Base-by-base conservation (phyloP, 345 rosid genomes). In the Erodium maritimum region DNA sequence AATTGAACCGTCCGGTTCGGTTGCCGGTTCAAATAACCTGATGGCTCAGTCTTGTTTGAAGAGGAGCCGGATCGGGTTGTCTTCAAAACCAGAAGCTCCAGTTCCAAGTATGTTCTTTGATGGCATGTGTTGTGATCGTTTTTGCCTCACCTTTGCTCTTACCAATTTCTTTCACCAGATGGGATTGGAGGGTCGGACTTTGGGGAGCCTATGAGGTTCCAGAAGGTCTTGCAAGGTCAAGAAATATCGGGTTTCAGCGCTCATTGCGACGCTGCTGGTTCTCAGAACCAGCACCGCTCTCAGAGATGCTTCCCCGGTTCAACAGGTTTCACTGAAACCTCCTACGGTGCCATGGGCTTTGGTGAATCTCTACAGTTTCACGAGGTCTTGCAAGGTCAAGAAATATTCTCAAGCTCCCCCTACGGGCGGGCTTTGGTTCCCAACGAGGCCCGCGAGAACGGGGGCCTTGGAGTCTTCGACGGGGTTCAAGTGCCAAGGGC, bases 141-240 rank as follows among this genome's bases (percentile, higher is more conserved):
- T 23, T 17, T 9, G 22, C 45, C 21, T 8, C 19, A 25, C 0
- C 17, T 21, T 34, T 54, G 52, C 23, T 45, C 22, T 13, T 3
- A n/a, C 18, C 2, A 19, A 16, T 50, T 58, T 17, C 10, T 48
- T 45, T 19, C 55, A 33, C 22, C 82, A 89, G 96, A 83, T 76
- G 95, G 91, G 58, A 73, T 75, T 71, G 88, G 77, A 58, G 78
- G 82, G 65, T 61, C 90, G 46, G 95, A 85, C 97, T 87, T 81
- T 68, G 84, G 81, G 85, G 99, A 87, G 77, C 79, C 99, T 66
- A 59, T 69, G 45, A 75, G 97, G 77, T 85, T 90, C 90, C 99
- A 79, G 78, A 87, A 89, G 95, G 96, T 90, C 97, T 94, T 94
- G 99, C 99, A 90, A 94, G 99, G 99, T 94, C 99, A 94, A 94